Conservation (phyloP, 768 basidiomycete genomes). For the Psilocybe cyanescens region DNA sequence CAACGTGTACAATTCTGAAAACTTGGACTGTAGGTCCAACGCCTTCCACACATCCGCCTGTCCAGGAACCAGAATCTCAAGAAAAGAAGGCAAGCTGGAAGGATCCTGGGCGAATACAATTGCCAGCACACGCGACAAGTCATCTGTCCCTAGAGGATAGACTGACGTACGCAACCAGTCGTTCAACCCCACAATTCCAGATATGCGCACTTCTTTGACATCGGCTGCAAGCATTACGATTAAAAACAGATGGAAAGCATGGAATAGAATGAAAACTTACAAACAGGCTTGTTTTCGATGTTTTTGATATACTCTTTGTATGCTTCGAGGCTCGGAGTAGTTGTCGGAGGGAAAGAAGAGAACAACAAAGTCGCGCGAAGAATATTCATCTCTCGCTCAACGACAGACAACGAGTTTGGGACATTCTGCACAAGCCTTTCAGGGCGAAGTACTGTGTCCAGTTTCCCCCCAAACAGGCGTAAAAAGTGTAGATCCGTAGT, state of each 20-base stretch:
- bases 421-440: conserved; percentile 43
- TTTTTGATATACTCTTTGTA: conserved; percentile 7
- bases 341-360: not conserved
- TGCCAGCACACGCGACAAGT: conserved; percentile 44
- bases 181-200: conserved; percentile 58
- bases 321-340: not conserved
- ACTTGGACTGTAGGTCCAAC: conserved; percentile 27
- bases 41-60: conserved; percentile 46
- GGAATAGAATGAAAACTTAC: conserved; percentile 40
- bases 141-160: conserved; percentile 31
- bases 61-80: conserved; percentile 47
- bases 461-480: conserved; percentile 31
- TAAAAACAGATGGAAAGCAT: not conserved
- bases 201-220: conserved; percentile 33
- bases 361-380: conserved; percentile 16
- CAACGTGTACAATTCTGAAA: conserved; percentile 31
- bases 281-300: conserved; percentile 28
- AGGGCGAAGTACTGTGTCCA: conserved; percentile 36
- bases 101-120: conserved; percentile 45
- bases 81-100: conserved; percentile 44
- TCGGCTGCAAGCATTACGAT: conserved; percentile 35
- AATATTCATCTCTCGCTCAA: conserved; percentile 23
- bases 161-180: conserved; percentile 63
- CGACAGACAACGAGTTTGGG: conserved; percentile 17
- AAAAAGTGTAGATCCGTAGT: conserved; percentile 47